A percentile compares a stretch with the other conserved stretches of the same genome.
Evolutionary conservation across 2,329 filamentous ascomycete species (phyloP).

Genomic region (Aphanoascus verrucosus): DNA sequence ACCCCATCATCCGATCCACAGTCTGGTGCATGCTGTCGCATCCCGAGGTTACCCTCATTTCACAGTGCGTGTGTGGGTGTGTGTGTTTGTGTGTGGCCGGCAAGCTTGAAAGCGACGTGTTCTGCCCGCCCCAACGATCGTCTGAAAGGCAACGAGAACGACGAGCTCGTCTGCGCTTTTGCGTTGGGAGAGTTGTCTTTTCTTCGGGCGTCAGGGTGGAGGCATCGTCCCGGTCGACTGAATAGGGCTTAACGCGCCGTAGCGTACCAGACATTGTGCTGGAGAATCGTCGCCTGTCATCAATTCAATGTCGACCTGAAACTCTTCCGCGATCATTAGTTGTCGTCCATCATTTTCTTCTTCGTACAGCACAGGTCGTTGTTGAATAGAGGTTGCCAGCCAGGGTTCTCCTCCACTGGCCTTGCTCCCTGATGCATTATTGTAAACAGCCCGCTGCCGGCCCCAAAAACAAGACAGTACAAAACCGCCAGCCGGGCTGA

Average conservation of each 20-base stretch:
- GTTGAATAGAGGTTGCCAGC: not conserved
- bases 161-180: not conserved
- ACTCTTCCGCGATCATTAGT: not conserved
- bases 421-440: conserved; percentile 6
- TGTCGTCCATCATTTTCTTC: not conserved
- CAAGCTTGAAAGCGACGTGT: not conserved
- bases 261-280: conserved; percentile 8
- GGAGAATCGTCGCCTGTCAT: conserved; percentile 8
- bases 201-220: not conserved
- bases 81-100: not conserved
- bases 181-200: not conserved
- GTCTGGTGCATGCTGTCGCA: not conserved
- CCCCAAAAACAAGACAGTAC: not conserved
- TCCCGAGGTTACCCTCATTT: conserved; percentile 15
- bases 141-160: not conserved
- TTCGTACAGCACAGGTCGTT: not conserved
- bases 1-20: conserved; percentile 2
- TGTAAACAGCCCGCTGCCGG: conserved; percentile 4
- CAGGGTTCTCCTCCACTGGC: not conserved
- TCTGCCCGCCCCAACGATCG: not conserved
- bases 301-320: not conserved
- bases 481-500: not conserved
- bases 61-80: not conserved
- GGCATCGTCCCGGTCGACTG: conserved; percentile 1
- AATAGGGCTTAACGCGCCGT: conserved; percentile 12